Evolutionary conservation across 306 rosid species (phyloP).

Genomic region (Dicorynia guianensis): DNA sequence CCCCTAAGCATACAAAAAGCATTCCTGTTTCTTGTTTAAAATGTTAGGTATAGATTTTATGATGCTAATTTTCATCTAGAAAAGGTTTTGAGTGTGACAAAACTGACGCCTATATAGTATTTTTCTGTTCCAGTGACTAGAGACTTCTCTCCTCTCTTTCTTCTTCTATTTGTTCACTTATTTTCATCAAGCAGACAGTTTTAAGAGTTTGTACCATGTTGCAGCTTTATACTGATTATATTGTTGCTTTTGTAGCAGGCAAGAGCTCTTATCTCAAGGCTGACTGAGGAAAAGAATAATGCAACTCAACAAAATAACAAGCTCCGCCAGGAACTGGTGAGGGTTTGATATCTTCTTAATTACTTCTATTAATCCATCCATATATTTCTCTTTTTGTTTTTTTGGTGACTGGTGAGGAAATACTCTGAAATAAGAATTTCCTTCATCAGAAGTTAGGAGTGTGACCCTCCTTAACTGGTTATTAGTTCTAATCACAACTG

Average conservation of each 20-base stretch:
- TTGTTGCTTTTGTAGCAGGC: constrained; percentile 59
- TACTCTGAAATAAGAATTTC: constrained; percentile 17
- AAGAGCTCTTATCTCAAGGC: constrained; percentile 67
- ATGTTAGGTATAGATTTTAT: neutral
- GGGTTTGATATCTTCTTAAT: constrained; percentile 28
- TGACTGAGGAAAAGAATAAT: constrained; percentile 76
- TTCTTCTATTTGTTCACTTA: constrained; percentile 15
- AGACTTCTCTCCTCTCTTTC: neutral
- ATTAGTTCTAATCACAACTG: constrained; percentile 3
- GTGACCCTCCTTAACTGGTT: constrained; percentile 11
- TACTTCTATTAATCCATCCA: constrained; percentile 8
- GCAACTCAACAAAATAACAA: constrained; percentile 71
- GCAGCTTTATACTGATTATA: constrained; percentile 14
- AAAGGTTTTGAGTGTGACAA: neutral
- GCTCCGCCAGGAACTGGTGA: constrained; percentile 92
- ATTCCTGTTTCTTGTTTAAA: constrained; percentile 16
- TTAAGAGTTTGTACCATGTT: neutral
- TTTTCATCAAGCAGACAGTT: neutral
- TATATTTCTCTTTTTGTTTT: constrained; percentile 22
- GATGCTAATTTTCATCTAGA: neutral
- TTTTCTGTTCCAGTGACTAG: neutral
- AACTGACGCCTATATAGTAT: neutral
- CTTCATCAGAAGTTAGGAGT: constrained; percentile 18
- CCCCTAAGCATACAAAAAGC: constrained; percentile 11
- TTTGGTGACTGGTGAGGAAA: neutral